A percentile compares a stretch with the other conserved stretches of the same genome.
Conservation (phyloP, 2,329 filamentous ascomycete genomes). For the Sporothrix luriei region DNA sequence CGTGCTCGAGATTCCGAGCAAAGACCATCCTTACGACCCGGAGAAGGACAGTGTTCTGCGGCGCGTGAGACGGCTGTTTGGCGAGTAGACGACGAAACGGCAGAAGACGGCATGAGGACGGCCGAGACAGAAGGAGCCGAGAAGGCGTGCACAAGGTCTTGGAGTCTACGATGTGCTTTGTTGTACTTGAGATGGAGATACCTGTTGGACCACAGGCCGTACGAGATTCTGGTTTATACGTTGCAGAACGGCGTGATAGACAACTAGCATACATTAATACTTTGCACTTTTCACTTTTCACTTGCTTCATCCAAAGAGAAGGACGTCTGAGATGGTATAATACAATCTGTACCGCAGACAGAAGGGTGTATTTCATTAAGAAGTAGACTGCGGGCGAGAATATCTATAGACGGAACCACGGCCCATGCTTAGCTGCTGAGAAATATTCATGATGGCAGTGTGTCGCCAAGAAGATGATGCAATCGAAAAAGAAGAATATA, state of each 20-base stretch:
- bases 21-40: constrained; percentile 97
- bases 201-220: too few species aligned
- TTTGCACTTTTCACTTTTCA: neutral
- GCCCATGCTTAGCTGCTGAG: neutral
- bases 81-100: constrained; percentile 56
- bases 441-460: neutral
- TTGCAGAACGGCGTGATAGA: neutral
- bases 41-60: constrained; percentile 98
- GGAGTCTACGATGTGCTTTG: neutral
- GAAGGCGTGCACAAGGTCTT: neutral
- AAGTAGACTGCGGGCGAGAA: neutral
- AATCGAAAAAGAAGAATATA: neutral
- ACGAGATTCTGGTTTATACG: neutral
- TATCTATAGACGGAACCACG: neutral
- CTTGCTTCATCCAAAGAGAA: neutral
- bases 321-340: neutral
- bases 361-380: constrained; percentile 4
- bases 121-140: neutral
- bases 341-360: constrained; percentile 17
- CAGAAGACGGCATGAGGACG: neutral
- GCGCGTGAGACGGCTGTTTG: constrained; percentile 70
- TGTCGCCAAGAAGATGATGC: neutral
- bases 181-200: neutral
- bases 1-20: constrained; percentile 94
- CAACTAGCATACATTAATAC: neutral